Conservation (phyloP, 2,329 filamentous ascomycete genomes). For the Sporothrix globosa region DNA sequence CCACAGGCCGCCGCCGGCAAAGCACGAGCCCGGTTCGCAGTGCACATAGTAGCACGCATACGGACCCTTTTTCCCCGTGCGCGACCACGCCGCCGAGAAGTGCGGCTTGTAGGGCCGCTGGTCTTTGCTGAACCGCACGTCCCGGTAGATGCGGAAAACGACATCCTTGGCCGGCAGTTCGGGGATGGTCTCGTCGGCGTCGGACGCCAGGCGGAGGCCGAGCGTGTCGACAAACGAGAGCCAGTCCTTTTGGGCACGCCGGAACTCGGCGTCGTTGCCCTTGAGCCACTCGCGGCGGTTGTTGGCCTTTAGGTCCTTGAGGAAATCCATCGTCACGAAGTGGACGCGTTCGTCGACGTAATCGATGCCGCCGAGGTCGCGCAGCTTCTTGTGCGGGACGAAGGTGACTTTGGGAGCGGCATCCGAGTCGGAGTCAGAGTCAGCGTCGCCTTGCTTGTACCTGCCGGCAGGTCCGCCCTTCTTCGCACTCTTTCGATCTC, state of each 20-base stretch:
- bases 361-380: constrained; percentile 48
- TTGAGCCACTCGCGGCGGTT: constrained; percentile 64
- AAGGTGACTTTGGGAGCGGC: constrained; percentile 47
- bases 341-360: constrained; percentile 60
- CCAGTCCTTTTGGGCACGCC: constrained; percentile 78
- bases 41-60: constrained; percentile 91
- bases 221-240: constrained; percentile 74
- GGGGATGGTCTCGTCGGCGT: constrained; percentile 78
- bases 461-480: no score
- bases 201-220: constrained; percentile 66
- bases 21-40: constrained; percentile 68
- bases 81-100: constrained; percentile 84
- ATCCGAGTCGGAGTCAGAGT: constrained; percentile 45
- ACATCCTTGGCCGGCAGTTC: constrained; percentile 85
- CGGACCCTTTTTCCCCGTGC: constrained; percentile 82
- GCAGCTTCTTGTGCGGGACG: constrained; percentile 48
- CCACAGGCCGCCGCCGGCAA: constrained; percentile 83
- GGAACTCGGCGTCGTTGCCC: constrained; percentile 78
- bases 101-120: constrained; percentile 84
- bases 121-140: constrained; percentile 81
- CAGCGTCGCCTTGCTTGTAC: constrained; percentile 45
- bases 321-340: constrained; percentile 61
- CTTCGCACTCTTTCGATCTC: constrained; percentile 37
- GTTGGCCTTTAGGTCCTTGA: constrained; percentile 62
- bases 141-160: constrained; percentile 84